Percentiles rank a stretch among this genome's conserved stretches.
Evolutionary conservation across 352 stramenopile genomes (phyloP).

Genomic region (Pythium brachiatum): DNA sequence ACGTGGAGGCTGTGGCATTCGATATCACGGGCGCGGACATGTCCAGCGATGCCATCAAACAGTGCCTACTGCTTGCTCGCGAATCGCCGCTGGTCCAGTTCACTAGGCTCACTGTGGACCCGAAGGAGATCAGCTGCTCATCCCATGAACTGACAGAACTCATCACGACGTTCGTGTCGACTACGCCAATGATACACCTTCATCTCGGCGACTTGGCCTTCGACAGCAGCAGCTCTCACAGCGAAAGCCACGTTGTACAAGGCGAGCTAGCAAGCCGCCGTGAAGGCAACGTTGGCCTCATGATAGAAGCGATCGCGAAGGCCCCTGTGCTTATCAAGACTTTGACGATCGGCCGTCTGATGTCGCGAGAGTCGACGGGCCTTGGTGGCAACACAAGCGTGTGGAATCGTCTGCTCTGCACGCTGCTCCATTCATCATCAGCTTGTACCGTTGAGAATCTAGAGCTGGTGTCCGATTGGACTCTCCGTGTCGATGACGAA

Average conservation of each 20-base stretch:
- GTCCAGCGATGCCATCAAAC: not conserved
- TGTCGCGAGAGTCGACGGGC: not conserved
- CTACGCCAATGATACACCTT: not conserved
- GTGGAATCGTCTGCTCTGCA: slow-evolving; percentile 2
- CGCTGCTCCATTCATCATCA: slow-evolving; percentile 5
- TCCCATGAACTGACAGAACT: not conserved
- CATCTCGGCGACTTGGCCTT: not conserved
- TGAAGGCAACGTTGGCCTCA: not conserved
- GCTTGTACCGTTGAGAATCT: not conserved
- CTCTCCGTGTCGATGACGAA: not conserved
- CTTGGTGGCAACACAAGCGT: not conserved
- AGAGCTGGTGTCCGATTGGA: not conserved
- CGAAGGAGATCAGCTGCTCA: not conserved
- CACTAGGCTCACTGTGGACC: slow-evolving; percentile 2
- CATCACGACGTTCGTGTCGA: not conserved
- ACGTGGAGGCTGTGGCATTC: slow-evolving; percentile 9
- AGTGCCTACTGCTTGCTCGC: not conserved
- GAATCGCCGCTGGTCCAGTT: slow-evolving; percentile 5
- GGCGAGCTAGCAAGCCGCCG: not conserved
- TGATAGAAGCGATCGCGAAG: slow-evolving; percentile 10
- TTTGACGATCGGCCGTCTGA: slow-evolving; percentile 1
- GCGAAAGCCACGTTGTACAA: not conserved
- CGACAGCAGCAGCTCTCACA: not conserved
- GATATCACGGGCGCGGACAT: not conserved
- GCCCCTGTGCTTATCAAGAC: not conserved